A percentile compares a stretch with the other conserved stretches of the same genome.
phyloP scores from a whole-genome alignment of 768 basidiomycete genomes.

The Mycena chlorophos region DNA sequence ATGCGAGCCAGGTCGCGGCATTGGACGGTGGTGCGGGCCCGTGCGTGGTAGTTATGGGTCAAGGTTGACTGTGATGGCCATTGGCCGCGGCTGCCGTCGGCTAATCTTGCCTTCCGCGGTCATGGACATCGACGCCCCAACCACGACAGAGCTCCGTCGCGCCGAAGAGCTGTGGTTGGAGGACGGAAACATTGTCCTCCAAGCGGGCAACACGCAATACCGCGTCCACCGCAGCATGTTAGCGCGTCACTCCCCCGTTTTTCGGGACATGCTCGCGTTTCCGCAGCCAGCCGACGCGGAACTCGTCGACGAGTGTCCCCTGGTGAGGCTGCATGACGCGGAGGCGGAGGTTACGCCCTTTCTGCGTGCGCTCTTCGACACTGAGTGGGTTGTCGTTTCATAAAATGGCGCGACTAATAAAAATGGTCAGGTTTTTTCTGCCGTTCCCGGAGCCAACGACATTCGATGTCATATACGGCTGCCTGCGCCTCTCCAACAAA shows the following conservation, averaged over 20 bases:
- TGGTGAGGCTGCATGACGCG: not conserved
- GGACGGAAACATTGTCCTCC: slow-evolving; percentile 9
- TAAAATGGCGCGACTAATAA: not conserved
- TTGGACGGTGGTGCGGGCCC: too few relatives aligned
- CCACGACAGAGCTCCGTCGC: not conserved
- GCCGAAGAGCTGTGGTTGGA: slow-evolving; percentile 8
- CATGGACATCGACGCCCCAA: not conserved
- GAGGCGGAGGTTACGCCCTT: not conserved
- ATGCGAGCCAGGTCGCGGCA: too few relatives aligned
- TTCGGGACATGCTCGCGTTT: not conserved
- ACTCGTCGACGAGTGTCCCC: not conserved
- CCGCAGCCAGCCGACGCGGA: slow-evolving; percentile 2
- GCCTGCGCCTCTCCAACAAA: not conserved
- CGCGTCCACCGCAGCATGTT: slow-evolving; percentile 4
- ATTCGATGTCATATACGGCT: not conserved
- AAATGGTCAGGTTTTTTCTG: not conserved
- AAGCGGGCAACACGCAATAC: slow-evolving; percentile 9
- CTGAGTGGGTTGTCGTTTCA: not conserved
- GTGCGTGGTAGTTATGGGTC: too few relatives aligned
- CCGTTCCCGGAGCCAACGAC: not conserved
- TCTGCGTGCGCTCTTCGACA: not conserved
- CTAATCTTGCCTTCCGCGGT: not conserved
- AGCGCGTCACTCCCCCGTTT: not conserved
- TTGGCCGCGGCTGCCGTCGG: too few relatives aligned
- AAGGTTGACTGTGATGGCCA: too few relatives aligned